Percentiles rank a stretch among this genome's conserved stretches.
Evolutionary conservation across 116 monocot species (phyloP).

Genomic region (Dioscorea cayenensis): DNA sequence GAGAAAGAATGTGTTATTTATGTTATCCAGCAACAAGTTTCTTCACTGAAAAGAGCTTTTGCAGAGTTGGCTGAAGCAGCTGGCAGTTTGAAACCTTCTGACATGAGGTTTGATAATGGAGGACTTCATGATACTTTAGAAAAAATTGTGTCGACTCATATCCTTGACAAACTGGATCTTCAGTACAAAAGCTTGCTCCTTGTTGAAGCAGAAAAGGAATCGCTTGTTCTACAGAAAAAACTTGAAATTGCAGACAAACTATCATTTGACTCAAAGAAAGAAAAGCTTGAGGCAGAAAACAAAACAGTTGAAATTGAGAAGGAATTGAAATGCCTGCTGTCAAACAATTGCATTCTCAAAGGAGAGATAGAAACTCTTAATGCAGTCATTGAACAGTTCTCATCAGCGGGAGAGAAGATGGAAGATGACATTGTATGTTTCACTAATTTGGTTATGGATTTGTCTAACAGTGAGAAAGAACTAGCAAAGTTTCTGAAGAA

Average conservation of each 20-base stretch:
- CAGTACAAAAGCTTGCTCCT: slow-evolving; percentile 27
- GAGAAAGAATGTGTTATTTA: slow-evolving; percentile 34
- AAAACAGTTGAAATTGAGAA: slow-evolving; percentile 24
- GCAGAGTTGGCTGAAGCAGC: slow-evolving; percentile 20
- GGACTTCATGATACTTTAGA: slow-evolving; percentile 22
- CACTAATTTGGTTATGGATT: slow-evolving; percentile 17
- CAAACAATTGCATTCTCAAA: slow-evolving; percentile 12
- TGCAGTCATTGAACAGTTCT: slow-evolving; percentile 6
- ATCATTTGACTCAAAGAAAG: slow-evolving; percentile 13
- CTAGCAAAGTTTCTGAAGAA: slow-evolving; percentile 20
- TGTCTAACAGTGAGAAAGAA: slow-evolving; percentile 28
- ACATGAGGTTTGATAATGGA: slow-evolving; percentile 21
- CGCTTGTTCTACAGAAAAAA: slow-evolving; percentile 21
- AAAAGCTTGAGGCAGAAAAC: slow-evolving; percentile 8
- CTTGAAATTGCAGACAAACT: slow-evolving; percentile 25
- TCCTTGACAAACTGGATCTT: slow-evolving; percentile 42
- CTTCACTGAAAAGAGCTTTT: slow-evolving; percentile 20
- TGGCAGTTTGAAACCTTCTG: slow-evolving; percentile 18
- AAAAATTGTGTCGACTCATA: slow-evolving; percentile 20
- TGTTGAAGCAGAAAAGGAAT: slow-evolving; percentile 43
- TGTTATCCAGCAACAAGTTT: slow-evolving; percentile 24
- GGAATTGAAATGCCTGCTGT: slow-evolving; percentile 22
- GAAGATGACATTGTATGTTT: slow-evolving; percentile 28
- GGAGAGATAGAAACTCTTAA: slow-evolving; percentile 18
- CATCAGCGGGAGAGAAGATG: slow-evolving; percentile 30